Evolutionary conservation across 1,284 basidiomycete genomes (phyloP).

Genomic region (Papiliotrema nemorosa): DNA sequence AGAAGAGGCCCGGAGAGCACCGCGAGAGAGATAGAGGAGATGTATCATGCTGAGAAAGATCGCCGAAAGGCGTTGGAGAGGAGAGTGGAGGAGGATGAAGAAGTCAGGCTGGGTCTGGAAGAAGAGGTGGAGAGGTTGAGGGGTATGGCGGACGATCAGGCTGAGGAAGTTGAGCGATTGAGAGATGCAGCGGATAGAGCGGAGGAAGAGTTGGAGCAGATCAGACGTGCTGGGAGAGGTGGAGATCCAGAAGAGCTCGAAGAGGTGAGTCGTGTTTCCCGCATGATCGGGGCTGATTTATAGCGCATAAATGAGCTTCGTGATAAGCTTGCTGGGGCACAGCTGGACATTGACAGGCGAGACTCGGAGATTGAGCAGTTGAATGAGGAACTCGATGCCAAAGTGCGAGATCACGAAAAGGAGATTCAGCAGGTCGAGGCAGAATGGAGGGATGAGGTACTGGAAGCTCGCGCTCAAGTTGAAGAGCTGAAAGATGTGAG

Average conservation of each 20-base stretch:
- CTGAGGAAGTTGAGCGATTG: conserved; percentile 60
- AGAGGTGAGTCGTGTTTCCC: conserved; percentile 30
- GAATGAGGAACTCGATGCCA: conserved; percentile 46
- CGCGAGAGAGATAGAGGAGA: conserved; percentile 25
- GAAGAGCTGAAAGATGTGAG: conserved; percentile 47
- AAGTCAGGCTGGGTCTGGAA: conserved; percentile 61
- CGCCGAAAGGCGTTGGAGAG: conserved; percentile 26
- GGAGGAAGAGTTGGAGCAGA: conserved; percentile 58
- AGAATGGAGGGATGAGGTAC: conserved; percentile 46
- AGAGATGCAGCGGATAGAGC: conserved; percentile 57
- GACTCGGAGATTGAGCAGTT: conserved; percentile 49
- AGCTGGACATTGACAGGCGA: conserved; percentile 46
- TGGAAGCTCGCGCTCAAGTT: conserved; percentile 40
- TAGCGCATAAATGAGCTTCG: conserved; percentile 41
- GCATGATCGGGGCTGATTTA: too few species aligned
- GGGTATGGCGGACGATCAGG: conserved; percentile 43
- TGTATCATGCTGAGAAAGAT: conserved; percentile 45
- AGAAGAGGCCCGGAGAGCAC: conserved; percentile 8
- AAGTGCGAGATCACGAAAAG: conserved; percentile 41
- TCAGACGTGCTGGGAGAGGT: conserved; percentile 55
- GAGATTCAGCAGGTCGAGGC: conserved; percentile 44
- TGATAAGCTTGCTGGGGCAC: conserved; percentile 44
- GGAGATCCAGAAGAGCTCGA: conserved; percentile 40
- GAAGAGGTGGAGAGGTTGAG: conserved; percentile 62
- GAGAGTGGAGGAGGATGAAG: conserved; percentile 46